These are phyloP conservation scores for Helotiales sp. DNA, from an alignment of 2,329 filamentous ascomycete genomes.

Conservation along the genomic window DNA sequence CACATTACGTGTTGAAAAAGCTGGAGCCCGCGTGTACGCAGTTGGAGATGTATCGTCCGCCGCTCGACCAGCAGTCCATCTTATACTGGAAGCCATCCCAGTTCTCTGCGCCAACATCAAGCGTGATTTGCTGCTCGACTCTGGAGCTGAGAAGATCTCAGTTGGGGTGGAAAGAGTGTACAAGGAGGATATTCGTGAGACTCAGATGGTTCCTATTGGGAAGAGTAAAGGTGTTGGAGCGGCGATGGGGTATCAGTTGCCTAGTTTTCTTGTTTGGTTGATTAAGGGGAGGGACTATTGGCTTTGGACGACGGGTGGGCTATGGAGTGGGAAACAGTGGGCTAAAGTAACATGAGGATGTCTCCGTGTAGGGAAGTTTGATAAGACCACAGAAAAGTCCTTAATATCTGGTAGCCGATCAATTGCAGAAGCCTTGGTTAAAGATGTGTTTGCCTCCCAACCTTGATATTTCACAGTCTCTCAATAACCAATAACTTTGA, in stretches of 20 bases:
- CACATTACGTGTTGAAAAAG: conserved; percentile 47
- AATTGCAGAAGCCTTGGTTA: too few species aligned
- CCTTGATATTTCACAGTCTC: too few species aligned
- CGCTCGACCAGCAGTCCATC: conserved; percentile 50
- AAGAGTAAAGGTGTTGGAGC: conserved; percentile 52
- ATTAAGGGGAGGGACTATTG: conserved; percentile 58
- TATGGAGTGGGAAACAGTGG: conserved; percentile 60
- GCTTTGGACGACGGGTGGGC: conserved; percentile 52
- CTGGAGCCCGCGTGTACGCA: conserved; percentile 50
- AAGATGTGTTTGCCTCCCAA: too few species aligned
- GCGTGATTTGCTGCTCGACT: conserved; percentile 51
- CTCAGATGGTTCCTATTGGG: conserved; percentile 55
- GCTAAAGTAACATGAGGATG: conserved; percentile 47
- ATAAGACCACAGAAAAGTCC: too few species aligned
- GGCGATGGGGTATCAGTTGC: conserved; percentile 49
- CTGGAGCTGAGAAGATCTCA: conserved; percentile 32
- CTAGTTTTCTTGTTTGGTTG: conserved; percentile 53
- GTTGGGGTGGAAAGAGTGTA: conserved; percentile 45
- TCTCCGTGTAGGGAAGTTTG: too few species aligned
- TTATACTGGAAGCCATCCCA: conserved; percentile 49
- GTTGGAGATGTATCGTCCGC: conserved; percentile 52
- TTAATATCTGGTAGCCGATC: too few species aligned
- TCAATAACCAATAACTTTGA: too few species aligned
- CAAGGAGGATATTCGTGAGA: conserved; percentile 50
- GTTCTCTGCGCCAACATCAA: conserved; percentile 54